Base-by-base conservation (phyloP, 192 early-diverging fungal genomes). In the Backusella mclennaniae region DNA sequence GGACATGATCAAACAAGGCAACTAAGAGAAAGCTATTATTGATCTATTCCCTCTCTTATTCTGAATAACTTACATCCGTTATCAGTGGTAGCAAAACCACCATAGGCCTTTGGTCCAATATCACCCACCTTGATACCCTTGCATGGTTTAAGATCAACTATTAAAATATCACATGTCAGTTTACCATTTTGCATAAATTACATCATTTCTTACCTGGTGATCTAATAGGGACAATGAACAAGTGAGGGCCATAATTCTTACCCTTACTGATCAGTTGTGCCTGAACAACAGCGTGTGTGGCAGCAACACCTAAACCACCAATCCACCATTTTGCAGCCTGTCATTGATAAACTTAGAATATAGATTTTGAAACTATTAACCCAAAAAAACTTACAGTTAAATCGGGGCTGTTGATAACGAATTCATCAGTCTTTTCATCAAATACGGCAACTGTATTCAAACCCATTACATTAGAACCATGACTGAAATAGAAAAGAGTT, bases 391-490 rank as follows among this genome's bases (percentile, higher is more conserved):
- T 44, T 81, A 81, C 80, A 14, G 82, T 76, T 21, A 79, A 36
- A 67, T 79, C 75, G 23, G 93, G 92, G 76, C 84, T 87, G 79
- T 96, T 89, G 42, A 96, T 89, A 66, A 92, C 90, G 76, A 93
- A 96, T 83, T 96, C 89, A 77, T 95, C 91, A 0, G 91, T 90
- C 72, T 90, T 90, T 6, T 84, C 85, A 49, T 93, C 79, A 68
- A 86, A 92, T 1, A 93, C 93, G 42, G 93, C 93, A 0, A 91
- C 92, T 23, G 95, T 96, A 80, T 93, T 92, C 35, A 96, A 85
- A 9, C 90, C 89, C 78, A 89, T 87, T 4, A 96, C 87, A 69
- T 96, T 96, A 5, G 87, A 89, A n/a, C 89, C 89, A 69, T 90
- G 86, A 39, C 78, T 79, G 79, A 26, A 14, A 42, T 67, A 41